Percentiles rank a stretch among this genome's conserved stretches.
These are phyloP conservation scores for Calocybe gangraenosa DNA, from an alignment of 768 basidiomycete species.

Conservation along the genomic window DNA sequence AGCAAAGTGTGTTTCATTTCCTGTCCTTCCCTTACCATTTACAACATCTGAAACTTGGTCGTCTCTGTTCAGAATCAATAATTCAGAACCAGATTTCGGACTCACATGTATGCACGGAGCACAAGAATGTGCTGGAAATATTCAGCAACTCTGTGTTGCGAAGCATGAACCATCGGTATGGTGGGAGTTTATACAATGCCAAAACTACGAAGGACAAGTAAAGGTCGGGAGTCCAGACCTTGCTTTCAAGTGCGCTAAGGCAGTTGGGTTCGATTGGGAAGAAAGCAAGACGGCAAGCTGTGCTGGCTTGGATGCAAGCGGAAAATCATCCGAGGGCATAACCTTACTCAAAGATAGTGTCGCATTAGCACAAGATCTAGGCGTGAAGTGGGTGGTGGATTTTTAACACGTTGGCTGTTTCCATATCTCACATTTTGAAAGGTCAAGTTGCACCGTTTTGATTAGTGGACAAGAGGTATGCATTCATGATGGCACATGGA, in stretches of 20 bases:
- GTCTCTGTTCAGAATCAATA: conserved; percentile 45
- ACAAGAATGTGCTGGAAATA: conserved; percentile 82
- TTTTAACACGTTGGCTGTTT: not conserved
- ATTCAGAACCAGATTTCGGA: conserved; percentile 70
- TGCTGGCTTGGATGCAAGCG: conserved; percentile 59
- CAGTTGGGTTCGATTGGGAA: conserved; percentile 68
- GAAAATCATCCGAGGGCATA: conserved; percentile 59
- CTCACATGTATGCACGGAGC: conserved; percentile 77
- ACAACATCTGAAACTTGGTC: too few relatives aligned
- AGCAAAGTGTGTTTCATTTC: conserved; percentile 51
- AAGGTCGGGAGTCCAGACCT: conserved; percentile 63
- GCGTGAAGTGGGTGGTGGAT: conserved; percentile 45
- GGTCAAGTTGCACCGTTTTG: conserved; percentile 85
- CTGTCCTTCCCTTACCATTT: too few relatives aligned
- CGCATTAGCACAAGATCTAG: conserved; percentile 34
- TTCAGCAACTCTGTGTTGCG: conserved; percentile 81
- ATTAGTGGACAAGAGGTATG: conserved; percentile 69
- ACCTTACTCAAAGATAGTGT: conserved; percentile 62
- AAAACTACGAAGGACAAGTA: conserved; percentile 62
- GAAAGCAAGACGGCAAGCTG: conserved; percentile 51
- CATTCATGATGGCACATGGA: conserved; percentile 75
- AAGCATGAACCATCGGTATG: conserved; percentile 57
- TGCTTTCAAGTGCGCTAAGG: conserved; percentile 61
- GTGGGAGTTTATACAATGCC: conserved; percentile 84
- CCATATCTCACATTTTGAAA: conserved; percentile 22